Conservation (phyloP, 805 yeast genomes). For the Candida berthetii region DNA sequence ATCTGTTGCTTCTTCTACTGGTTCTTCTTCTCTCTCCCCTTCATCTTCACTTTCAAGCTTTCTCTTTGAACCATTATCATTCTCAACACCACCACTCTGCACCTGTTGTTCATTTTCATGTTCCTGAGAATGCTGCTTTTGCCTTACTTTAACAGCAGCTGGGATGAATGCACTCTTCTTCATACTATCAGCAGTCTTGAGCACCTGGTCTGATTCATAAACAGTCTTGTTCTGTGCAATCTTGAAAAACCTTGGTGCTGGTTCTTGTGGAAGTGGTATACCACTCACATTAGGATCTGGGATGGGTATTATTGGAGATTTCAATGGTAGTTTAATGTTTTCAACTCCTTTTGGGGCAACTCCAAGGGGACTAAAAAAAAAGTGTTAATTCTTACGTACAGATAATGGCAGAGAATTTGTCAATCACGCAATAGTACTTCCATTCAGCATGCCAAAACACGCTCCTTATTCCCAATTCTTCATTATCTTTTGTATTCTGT, state of each 20-base stretch:
- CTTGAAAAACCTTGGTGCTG: constrained; percentile 15
- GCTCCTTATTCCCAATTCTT: constrained; percentile 40
- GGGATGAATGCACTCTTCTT: neutral
- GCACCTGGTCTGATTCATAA: neutral
- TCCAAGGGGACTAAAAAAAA: constrained; percentile 37
- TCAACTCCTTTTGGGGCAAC: constrained; percentile 34
- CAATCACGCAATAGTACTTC: constrained; percentile 23
- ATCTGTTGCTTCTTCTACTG: constrained; percentile 4
- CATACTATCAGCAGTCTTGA: neutral
- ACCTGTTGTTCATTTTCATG: neutral
- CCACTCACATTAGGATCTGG: constrained; percentile 15
- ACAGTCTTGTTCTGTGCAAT: constrained; percentile 1
- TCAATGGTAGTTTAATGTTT: constrained; percentile 26
- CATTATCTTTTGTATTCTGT: neutral
- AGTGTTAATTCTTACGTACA: constrained; percentile 1
- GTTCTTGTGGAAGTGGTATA: constrained; percentile 25
- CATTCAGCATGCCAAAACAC: constrained; percentile 62
- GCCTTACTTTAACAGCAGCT: neutral
- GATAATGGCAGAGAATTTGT: neutral
- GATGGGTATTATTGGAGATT: constrained; percentile 4
- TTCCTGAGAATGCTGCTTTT: no score
- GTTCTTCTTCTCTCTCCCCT: neutral
- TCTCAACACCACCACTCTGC: neutral
- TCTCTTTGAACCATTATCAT: neutral
- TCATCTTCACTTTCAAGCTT: neutral